Evolutionary conservation across 169 alveolate genomes (phyloP).

Genomic region (Babesia sp.): DNA sequence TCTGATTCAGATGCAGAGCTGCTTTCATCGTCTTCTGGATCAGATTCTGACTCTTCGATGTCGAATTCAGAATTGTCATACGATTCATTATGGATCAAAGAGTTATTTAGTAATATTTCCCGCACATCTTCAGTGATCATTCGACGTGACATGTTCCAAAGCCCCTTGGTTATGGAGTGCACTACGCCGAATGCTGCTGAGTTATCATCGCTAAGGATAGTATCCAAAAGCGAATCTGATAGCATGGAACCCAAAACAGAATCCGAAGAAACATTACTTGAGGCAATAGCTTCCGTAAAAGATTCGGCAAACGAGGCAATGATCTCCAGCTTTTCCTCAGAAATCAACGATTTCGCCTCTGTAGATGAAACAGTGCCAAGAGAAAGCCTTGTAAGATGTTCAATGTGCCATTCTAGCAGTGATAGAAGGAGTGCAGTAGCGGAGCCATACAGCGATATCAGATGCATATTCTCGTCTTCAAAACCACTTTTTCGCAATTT

Average conservation of each 20-base stretch:
- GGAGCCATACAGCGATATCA: neutral
- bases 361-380: neutral
- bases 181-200: constrained; percentile 32
- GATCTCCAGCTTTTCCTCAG: constrained; percentile 1
- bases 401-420: neutral
- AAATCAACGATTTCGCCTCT: neutral
- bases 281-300: neutral
- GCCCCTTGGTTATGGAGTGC: constrained; percentile 34
- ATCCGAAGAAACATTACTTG: neutral
- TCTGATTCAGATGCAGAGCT: constrained; percentile 5
- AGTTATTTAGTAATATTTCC: neutral
- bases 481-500: neutral
- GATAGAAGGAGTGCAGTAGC: constrained; percentile 1
- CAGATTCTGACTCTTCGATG: constrained; percentile 18
- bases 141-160: constrained; percentile 12
- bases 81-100: neutral
- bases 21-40: neutral
- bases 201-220: constrained; percentile 36
- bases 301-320: constrained; percentile 4
- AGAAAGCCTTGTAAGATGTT: neutral
- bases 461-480: neutral
- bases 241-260: neutral
- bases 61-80: neutral
- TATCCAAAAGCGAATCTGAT: constrained; percentile 7
- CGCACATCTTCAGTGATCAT: neutral